phyloP scores from a whole-genome alignment of 78 protist genomes.

The Acrasis kona region DNA sequence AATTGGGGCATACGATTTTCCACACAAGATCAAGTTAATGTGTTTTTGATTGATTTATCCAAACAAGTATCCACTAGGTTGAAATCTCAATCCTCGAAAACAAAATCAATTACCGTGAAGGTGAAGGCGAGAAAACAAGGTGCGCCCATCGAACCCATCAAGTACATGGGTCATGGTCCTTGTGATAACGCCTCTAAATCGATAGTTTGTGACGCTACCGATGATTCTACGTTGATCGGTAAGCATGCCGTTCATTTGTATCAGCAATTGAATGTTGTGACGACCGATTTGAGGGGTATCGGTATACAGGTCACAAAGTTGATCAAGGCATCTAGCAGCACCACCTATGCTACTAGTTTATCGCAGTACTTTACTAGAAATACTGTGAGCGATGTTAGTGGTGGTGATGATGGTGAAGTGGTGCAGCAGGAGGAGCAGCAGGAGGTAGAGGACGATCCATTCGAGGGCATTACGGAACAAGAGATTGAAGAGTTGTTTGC shows the following conservation, averaged over 20 bases:
- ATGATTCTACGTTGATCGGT: not conserved
- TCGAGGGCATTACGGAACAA: too few relatives aligned
- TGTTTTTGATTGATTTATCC: not conserved
- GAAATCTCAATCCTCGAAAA: not conserved
- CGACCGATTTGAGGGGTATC: not conserved
- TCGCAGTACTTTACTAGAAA: not conserved
- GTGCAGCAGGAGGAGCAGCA: too few relatives aligned
- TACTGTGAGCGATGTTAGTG: too few relatives aligned
- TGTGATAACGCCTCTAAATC: not conserved
- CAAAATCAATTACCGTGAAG: not conserved
- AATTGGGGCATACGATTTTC: conserved; percentile 6
- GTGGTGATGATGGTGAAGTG: too few relatives aligned
- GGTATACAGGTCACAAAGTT: not conserved
- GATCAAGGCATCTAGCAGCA: not conserved
- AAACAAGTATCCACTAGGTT: not conserved
- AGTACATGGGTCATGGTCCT: conserved; percentile 5
- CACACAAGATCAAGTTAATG: not conserved
- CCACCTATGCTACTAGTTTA: too few relatives aligned
- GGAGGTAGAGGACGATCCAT: too few relatives aligned
- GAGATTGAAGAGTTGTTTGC: too few relatives aligned
- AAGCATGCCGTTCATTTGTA: not conserved
- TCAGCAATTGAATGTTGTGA: not conserved
- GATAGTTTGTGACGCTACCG: not conserved
- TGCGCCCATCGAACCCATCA: not conserved
- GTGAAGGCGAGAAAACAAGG: not conserved